Percentiles rank a stretch among this genome's conserved stretches.
Conservation (phyloP, 116 monocot species). For the Iris pallida region DNA sequence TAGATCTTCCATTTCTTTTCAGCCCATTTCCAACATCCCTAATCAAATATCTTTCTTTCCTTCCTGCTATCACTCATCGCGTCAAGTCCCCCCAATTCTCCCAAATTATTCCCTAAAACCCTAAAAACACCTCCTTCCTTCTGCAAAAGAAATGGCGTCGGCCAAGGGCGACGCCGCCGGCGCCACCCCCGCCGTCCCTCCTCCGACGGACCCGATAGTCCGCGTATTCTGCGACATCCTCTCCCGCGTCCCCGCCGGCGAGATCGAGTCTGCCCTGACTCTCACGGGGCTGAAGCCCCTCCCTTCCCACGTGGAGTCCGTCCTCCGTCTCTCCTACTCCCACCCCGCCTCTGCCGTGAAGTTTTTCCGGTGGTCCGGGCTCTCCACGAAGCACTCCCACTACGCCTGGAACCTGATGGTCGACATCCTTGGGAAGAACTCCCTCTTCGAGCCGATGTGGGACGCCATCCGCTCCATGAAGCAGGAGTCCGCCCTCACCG, state of each 20-base stretch:
- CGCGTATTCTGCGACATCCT: conserved; percentile 48
- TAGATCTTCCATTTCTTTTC: too few species aligned
- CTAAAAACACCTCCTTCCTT: too few species aligned
- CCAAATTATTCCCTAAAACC: too few species aligned
- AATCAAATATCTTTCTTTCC: too few species aligned
- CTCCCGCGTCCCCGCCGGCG: conserved; percentile 14
- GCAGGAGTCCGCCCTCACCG: conserved; percentile 47
- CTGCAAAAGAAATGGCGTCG: too few species aligned
- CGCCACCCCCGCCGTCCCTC: conserved; percentile 12
- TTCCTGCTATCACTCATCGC: too few species aligned
- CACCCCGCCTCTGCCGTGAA: conserved; percentile 48
- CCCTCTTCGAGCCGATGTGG: conserved; percentile 80
- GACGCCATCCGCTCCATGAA: conserved; percentile 82
- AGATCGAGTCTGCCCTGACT: conserved; percentile 42
- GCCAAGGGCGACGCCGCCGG: neutral
- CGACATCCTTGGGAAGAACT: conserved; percentile 69
- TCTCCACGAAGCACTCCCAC: conserved; percentile 31
- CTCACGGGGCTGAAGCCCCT: conserved; percentile 32
- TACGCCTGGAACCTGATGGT: conserved; percentile 72
- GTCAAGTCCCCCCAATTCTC: too few species aligned
- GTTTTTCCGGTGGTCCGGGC: conserved; percentile 82
- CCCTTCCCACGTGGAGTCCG: conserved; percentile 45
- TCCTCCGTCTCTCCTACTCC: conserved; percentile 45
- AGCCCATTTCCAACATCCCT: too few species aligned
- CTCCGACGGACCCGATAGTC: conserved; percentile 13